Evolutionary conservation across 2,329 filamentous ascomycete species (phyloP).

Genomic region (Chaetomiaceae sp.): DNA sequence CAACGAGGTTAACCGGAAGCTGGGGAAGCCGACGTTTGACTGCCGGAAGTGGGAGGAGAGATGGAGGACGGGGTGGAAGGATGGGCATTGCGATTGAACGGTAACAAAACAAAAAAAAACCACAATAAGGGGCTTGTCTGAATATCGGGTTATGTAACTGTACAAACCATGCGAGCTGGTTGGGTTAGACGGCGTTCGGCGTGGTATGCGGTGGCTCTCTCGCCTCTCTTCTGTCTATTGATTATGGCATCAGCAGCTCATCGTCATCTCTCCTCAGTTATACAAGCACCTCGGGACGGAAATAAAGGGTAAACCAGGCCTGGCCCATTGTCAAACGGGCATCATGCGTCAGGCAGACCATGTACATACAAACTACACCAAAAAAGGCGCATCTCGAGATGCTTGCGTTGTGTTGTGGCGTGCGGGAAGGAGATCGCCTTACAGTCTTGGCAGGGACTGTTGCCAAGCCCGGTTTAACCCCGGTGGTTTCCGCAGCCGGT

Average conservation of each 20-base stretch:
- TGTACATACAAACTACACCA: not conserved
- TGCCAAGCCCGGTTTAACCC: not conserved
- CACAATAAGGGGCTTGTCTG: not conserved
- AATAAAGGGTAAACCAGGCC: not conserved
- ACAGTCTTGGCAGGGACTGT: constrained; percentile 4
- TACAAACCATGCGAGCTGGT: not conserved
- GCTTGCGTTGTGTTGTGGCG: not conserved
- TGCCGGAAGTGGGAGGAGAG: constrained; percentile 87
- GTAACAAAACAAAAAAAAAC: too few species aligned
- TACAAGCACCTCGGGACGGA: constrained; percentile 4
- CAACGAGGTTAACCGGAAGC: constrained; percentile 81
- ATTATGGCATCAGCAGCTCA: not conserved
- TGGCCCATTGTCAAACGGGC: too few species aligned
- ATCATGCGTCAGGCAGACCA: too few species aligned
- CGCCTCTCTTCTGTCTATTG: not conserved
- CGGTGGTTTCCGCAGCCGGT: not conserved
- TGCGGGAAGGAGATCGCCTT: not conserved
- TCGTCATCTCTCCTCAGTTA: constrained; percentile 11
- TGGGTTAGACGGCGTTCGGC: constrained; percentile 1
- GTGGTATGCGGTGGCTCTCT: not conserved
- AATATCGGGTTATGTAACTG: not conserved
- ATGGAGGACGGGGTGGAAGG: constrained; percentile 86
- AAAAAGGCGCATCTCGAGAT: not conserved
- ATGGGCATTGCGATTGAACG: constrained; percentile 55
- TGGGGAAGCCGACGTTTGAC: constrained; percentile 89